A percentile compares a stretch with the other conserved stretches of the same genome.
Conservation (phyloP, 2,329 filamentous ascomycete genomes). For the Sarocladium kiliense region DNA sequence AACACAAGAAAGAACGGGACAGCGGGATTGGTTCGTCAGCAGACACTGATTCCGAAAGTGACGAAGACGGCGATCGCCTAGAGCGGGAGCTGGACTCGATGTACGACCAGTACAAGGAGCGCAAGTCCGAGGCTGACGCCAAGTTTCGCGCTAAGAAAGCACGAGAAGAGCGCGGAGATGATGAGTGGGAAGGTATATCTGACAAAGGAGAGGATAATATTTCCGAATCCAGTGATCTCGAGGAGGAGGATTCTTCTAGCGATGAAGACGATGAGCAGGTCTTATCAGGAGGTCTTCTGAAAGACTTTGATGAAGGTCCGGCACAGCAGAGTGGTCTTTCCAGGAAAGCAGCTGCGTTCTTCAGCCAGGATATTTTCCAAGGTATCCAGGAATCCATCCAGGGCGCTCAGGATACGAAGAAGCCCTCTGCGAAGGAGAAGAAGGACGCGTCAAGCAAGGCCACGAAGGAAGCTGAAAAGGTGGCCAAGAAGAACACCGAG, state of each 20-base stretch:
- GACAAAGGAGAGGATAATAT: conserved; percentile 51
- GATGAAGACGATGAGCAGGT: conserved; percentile 21
- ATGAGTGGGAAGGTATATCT: conserved; percentile 90
- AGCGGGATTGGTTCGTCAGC: conserved; percentile 50
- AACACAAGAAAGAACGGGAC: conserved; percentile 48
- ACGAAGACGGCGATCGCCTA: conserved; percentile 75
- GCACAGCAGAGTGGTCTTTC: conserved; percentile 55
- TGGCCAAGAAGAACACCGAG: conserved; percentile 11
- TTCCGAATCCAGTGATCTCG: conserved; percentile 58
- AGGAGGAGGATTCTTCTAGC: conserved; percentile 42
- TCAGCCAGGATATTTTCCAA: conserved; percentile 91
- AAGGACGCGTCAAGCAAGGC: conserved; percentile 21
- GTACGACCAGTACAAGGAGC: conserved; percentile 81
- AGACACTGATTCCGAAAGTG: conserved; percentile 58
- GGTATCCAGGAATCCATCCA: conserved; percentile 56
- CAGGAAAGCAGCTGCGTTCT: conserved; percentile 81
- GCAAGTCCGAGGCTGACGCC: conserved; percentile 72
- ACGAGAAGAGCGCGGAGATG: conserved; percentile 73
- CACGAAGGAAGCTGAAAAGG: conserved; percentile 14
- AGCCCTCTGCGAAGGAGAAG: conserved; percentile 20
- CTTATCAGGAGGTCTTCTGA: conserved; percentile 24
- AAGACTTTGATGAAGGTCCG: conserved; percentile 34
- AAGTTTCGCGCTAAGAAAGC: conserved; percentile 90
- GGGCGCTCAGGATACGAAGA: conserved; percentile 35
- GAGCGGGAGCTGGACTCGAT: conserved; percentile 81